Base-by-base conservation (phyloP, 1,139 yeast genomes). In the Komagataea norvegica region DNA sequence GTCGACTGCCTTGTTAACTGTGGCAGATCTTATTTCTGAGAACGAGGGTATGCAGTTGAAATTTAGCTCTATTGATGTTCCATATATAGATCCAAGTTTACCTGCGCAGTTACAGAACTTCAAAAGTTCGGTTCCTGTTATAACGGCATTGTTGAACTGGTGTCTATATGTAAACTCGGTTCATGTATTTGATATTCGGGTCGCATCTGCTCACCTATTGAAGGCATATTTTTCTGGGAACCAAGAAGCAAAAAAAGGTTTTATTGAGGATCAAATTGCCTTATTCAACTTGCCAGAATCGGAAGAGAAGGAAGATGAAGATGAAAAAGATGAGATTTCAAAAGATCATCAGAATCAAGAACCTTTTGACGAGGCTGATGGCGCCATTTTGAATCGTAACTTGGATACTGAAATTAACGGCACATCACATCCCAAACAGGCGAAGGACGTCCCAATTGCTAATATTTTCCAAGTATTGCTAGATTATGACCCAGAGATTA, bases 51-150 rank as follows among this genome's bases (percentile, higher is more conserved):
- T 57, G 59, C 71, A 11, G 70, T 65, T 8, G 18, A 77, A 77
- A 45, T 81, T 91, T 52, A 71, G 88, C 4, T 78, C 77, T 40
- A 79, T 89, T 17, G 97, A 91, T 57, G 96, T 91, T 6, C 98
- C 98, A 0, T 86, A 80, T 54, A 67, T 88, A 43, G 96, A 88
- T 55, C 88, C 96, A 8, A 72, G 86, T n/a, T 60, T 82, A 43
- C 85, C 87, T 28, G 39, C 21, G 28, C 50, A 37, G 32, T 32
- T 48, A 1, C 55, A 52, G 28, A 42, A 41, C 3, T 46, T 43
- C 30, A 41, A 36, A n/a, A 48, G 49, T n/a, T 31, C 46, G 2
- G 53, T 64, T 8, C 93, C 96, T 0, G 94, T 85, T 0, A 70
- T 85, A 0, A 69, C 74, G 26, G 88, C 94, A 0, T 65, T 91